Percentiles rank a stretch among this genome's conserved stretches.
phyloP scores from a whole-genome alignment of 768 basidiomycete genomes.

The Calvatia gigantea region DNA sequence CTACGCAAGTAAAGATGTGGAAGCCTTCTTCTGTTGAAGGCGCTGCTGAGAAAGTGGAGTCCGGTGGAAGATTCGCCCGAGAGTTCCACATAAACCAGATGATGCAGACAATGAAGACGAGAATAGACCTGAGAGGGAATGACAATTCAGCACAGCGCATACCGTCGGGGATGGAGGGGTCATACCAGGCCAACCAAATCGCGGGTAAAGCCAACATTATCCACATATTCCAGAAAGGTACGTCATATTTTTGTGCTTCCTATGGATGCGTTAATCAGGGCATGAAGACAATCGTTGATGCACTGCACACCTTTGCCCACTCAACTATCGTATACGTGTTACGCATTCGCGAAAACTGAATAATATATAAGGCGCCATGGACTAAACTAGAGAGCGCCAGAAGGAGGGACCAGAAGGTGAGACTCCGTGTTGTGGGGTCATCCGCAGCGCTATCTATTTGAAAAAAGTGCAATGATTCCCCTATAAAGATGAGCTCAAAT shows the following conservation, averaged over 20 bases:
- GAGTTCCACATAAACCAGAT: conserved; percentile 51
- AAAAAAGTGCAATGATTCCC: neutral
- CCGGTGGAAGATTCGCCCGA: conserved; percentile 1
- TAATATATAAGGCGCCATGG: conserved; percentile 5
- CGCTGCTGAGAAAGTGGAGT: conserved; percentile 19
- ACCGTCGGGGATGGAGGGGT: neutral
- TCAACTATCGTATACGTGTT: neutral
- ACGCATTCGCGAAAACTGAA: conserved; percentile 4
- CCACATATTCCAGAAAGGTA: conserved; percentile 60
- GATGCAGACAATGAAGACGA: conserved; percentile 40
- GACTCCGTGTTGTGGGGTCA: conserved; percentile 4
- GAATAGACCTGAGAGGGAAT: neutral
- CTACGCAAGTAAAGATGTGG: conserved; percentile 35
- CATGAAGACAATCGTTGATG: neutral
- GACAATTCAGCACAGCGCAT: neutral
- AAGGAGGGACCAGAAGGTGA: conserved; percentile 1
- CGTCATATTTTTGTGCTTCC: conserved; percentile 43
- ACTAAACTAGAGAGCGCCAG: neutral
- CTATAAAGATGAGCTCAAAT: neutral
- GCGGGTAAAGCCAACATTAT: conserved; percentile 59
- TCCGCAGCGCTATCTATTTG: neutral
- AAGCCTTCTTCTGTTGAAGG: neutral
- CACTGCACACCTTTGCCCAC: conserved; percentile 9
- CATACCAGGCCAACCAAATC: conserved; percentile 57
- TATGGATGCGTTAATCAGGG: conserved; percentile 16